A percentile compares a stretch with the other conserved stretches of the same genome.
Evolutionary conservation across 306 rosid genomes (phyloP).

Genomic region (Corylus heterophylla): DNA sequence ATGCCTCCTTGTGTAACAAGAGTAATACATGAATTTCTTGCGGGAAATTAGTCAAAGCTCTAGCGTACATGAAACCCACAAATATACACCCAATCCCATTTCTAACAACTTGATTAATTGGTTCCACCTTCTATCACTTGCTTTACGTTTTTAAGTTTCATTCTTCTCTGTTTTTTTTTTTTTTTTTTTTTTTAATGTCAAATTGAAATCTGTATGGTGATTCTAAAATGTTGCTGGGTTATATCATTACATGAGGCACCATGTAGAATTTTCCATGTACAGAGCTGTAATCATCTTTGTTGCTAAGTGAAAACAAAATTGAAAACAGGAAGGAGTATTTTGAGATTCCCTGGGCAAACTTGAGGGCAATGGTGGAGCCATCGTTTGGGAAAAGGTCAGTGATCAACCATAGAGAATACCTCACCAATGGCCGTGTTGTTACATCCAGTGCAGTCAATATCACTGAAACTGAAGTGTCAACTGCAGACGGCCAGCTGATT

Average conservation of each 20-base stretch:
- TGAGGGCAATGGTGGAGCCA: slow-evolving; percentile 87
- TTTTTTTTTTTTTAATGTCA: neutral
- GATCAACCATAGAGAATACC: slow-evolving; percentile 66
- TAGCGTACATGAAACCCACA: neutral
- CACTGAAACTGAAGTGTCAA: slow-evolving; percentile 55
- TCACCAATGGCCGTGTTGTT: slow-evolving; percentile 49
- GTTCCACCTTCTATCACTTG: neutral
- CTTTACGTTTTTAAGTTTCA: too few relatives aligned
- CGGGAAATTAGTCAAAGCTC: neutral
- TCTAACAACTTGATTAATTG: neutral
- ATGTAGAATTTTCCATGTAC: slow-evolving; percentile 11
- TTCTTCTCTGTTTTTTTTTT: neutral
- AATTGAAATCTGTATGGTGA: slow-evolving; percentile 9
- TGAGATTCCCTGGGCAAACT: slow-evolving; percentile 79
- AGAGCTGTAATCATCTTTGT: neutral
- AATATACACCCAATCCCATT: neutral
- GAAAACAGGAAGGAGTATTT: slow-evolving; percentile 76
- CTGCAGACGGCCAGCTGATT: slow-evolving; percentile 54
- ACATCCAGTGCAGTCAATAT: slow-evolving; percentile 47
- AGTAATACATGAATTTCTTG: neutral
- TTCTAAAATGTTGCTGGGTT: slow-evolving; percentile 14
- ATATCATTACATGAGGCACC: slow-evolving; percentile 4
- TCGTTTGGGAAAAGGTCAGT: slow-evolving; percentile 58
- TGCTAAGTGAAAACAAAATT: slow-evolving; percentile 26
- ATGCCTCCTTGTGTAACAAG: neutral